phyloP scores from a whole-genome alignment of 2,329 filamentous ascomycete genomes.

The Cercospora sp. region DNA sequence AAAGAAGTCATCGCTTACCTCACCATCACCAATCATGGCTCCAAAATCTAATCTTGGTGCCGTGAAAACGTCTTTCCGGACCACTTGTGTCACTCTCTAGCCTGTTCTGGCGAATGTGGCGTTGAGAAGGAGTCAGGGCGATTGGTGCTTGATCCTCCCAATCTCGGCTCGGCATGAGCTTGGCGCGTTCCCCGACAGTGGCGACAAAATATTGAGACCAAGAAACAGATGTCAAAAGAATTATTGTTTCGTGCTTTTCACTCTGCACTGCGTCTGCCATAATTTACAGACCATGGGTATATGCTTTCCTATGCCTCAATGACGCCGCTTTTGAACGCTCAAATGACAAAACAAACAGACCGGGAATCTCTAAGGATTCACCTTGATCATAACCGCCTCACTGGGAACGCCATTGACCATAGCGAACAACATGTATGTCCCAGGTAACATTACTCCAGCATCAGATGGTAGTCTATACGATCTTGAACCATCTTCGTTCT shows the following conservation, averaged over 20 bases:
- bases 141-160: conserved; percentile 10
- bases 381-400: neutral
- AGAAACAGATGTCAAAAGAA: neutral
- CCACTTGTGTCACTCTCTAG: conserved; percentile 4
- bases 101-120: conserved; percentile 4
- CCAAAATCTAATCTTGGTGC: neutral
- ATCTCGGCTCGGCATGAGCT: conserved; percentile 12
- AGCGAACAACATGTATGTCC: neutral
- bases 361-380: neutral
- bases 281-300: neutral
- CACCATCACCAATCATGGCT: neutral
- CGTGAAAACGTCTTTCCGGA: neutral
- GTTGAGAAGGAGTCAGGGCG: neutral
- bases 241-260: neutral
- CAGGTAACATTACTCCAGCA: neutral
- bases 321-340: neutral
- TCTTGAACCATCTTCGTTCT: neutral
- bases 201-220: neutral
- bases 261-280: neutral
- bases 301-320: neutral
- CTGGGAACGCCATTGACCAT: neutral
- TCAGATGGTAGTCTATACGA: neutral
- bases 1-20: neutral
- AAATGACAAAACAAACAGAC: neutral
- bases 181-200: neutral